These are phyloP conservation scores for Syzygium jambos DNA, from an alignment of 345 rosid genomes.

Conservation along the genomic window DNA sequence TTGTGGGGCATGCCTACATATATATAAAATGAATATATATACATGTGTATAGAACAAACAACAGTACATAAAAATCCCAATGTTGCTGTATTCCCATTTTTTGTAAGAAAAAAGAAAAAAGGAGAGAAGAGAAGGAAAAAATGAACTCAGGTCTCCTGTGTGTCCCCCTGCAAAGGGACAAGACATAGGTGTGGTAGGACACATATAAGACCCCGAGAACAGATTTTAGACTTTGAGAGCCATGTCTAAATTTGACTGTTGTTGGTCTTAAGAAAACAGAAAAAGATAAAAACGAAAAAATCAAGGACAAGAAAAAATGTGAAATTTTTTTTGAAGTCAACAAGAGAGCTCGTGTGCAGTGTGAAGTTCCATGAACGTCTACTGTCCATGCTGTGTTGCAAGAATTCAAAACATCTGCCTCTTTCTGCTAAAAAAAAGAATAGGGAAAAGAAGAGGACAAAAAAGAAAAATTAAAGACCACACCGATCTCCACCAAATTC, in stretches of 20 bases:
- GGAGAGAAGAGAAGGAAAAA: neutral
- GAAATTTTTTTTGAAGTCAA: neutral
- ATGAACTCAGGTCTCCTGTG: neutral
- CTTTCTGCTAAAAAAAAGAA: neutral
- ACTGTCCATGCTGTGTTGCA: neutral
- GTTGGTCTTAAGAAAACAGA: neutral
- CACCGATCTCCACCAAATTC: neutral
- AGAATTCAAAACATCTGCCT: conserved; percentile 5
- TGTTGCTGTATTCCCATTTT: neutral
- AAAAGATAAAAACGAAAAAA: neutral
- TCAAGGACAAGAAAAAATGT: neutral
- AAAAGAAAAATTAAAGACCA: neutral
- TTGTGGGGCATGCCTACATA: neutral
- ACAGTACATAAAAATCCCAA: neutral
- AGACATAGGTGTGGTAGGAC: neutral
- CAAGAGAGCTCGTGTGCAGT: neutral
- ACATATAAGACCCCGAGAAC: neutral
- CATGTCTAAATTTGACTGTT: neutral
- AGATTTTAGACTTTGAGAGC: neutral
- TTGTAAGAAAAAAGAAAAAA: neutral
- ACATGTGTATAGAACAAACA: neutral
- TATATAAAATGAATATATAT: no score
- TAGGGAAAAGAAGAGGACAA: neutral
- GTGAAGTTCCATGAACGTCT: neutral
- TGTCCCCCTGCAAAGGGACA: conserved; percentile 3